Percentiles rank a stretch among this genome's conserved stretches.
Evolutionary conservation across 306 rosid genomes (phyloP).

Genomic region (Cucurbita maxima): DNA sequence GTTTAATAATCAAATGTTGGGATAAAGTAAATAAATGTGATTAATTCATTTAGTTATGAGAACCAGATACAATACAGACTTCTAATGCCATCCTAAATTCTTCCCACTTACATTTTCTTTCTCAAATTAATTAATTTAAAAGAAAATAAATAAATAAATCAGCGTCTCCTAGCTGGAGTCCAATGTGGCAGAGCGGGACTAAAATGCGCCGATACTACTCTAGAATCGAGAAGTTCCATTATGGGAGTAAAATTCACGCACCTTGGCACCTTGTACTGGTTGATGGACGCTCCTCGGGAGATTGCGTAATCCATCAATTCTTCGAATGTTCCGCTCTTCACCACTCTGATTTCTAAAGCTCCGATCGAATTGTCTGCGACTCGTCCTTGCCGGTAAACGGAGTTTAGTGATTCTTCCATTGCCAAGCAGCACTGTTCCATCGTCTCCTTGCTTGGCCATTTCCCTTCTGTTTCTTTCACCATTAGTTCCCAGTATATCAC

Average conservation of each 20-base stretch:
- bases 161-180: constrained; percentile 30
- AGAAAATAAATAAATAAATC: not conserved
- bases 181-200: constrained; percentile 36
- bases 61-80: not conserved
- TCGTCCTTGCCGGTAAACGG: constrained; percentile 41
- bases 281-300: constrained; percentile 46
- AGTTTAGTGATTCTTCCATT: constrained; percentile 42
- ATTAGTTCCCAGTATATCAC: constrained; percentile 45
- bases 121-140: not conserved
- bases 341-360: constrained; percentile 36
- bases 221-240: constrained; percentile 37
- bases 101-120: not conserved
- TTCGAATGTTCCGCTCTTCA: constrained; percentile 35
- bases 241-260: constrained; percentile 51
- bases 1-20: too few relatives aligned
- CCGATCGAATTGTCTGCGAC: constrained; percentile 44
- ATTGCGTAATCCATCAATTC: constrained; percentile 53
- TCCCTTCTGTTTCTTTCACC: constrained; percentile 16
- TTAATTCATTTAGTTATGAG: not conserved
- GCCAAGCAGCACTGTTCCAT: constrained; percentile 26
- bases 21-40: not conserved
- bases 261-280: constrained; percentile 49
- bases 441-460: constrained; percentile 13
- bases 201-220: constrained; percentile 35
- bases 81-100: not conserved